A percentile compares a stretch with the other conserved stretches of the same genome.
Evolutionary conservation across 768 basidiomycete genomes (phyloP).

Genomic region (Suillus decipiens): DNA sequence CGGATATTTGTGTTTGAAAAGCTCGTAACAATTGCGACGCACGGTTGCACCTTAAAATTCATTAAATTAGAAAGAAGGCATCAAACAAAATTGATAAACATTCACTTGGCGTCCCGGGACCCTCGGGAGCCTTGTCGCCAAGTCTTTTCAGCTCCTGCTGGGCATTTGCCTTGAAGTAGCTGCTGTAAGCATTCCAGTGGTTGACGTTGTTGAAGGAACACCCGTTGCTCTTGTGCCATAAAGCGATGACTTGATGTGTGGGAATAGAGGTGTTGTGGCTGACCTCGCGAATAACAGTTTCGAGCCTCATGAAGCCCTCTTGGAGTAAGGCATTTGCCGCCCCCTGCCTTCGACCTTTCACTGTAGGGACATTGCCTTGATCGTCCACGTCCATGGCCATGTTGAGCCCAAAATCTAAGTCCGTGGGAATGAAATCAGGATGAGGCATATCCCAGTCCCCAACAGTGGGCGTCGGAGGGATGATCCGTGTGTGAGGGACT

Average conservation of each 20-base stretch:
- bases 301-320: not conserved
- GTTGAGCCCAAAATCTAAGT: not conserved
- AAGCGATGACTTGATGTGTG: constrained; percentile 10
- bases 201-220: constrained; percentile 6
- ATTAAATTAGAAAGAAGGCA: not conserved
- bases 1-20: not conserved
- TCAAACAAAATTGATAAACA: not conserved
- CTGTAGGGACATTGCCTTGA: not conserved
- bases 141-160: constrained; percentile 8
- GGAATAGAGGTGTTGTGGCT: constrained; percentile 4
- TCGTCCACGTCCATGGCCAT: not conserved
- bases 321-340: not conserved
- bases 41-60: not conserved
- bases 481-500: not conserved
- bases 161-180: constrained; percentile 8
- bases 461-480: not conserved
- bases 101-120: not conserved
- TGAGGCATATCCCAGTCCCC: not conserved
- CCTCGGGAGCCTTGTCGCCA: not conserved
- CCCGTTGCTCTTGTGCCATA: constrained; percentile 8
- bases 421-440: not conserved
- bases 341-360: not conserved
- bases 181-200: constrained; percentile 12
- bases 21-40: not conserved
- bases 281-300: not conserved